These are phyloP conservation scores for Talaromyces sp. DNA, from an alignment of 2,329 filamentous ascomycete genomes.

Conservation along the genomic window DNA sequence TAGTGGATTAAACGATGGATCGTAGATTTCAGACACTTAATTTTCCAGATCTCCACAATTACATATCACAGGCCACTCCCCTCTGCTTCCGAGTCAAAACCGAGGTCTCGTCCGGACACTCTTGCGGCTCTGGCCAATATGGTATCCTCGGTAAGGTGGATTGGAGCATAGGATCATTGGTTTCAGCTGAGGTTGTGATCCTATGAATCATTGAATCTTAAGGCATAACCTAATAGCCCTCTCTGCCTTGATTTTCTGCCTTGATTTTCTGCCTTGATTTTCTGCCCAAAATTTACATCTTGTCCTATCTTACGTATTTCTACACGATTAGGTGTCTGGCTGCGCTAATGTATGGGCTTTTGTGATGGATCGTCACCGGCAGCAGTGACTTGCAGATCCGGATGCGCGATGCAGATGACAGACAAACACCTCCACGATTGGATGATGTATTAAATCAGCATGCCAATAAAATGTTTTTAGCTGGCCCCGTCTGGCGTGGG, in stretches of 20 bases:
- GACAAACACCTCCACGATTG: not conserved
- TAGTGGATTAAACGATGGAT: not conserved
- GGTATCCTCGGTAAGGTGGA: too few relatives aligned
- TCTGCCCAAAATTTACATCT: not conserved
- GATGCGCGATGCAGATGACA: conserved; percentile 11
- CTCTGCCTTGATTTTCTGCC: too few relatives aligned
- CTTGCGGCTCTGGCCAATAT: not conserved
- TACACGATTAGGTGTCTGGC: not conserved
- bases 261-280: not conserved
- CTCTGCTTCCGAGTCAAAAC: not conserved
- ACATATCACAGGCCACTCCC: too few relatives aligned
- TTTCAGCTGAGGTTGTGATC: too few relatives aligned
- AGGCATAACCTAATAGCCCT: too few relatives aligned
- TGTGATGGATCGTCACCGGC: conserved; percentile 22
- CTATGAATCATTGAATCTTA: too few relatives aligned
- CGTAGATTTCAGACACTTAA: not conserved
- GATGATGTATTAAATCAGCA: not conserved
- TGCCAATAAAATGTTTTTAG: not conserved
- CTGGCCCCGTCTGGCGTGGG: not conserved
- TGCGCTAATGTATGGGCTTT: conserved; percentile 5
- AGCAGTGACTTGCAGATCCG: conserved; percentile 12
- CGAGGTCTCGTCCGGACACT: not conserved
- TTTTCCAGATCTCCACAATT: not conserved
- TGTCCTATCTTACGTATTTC: not conserved
- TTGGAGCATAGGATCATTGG: too few relatives aligned